Percentiles rank a stretch among this genome's conserved stretches.
These are phyloP conservation scores for Leishmania guyanensis DNA, from an alignment of 208 protist species.

Conservation along the genomic window DNA sequence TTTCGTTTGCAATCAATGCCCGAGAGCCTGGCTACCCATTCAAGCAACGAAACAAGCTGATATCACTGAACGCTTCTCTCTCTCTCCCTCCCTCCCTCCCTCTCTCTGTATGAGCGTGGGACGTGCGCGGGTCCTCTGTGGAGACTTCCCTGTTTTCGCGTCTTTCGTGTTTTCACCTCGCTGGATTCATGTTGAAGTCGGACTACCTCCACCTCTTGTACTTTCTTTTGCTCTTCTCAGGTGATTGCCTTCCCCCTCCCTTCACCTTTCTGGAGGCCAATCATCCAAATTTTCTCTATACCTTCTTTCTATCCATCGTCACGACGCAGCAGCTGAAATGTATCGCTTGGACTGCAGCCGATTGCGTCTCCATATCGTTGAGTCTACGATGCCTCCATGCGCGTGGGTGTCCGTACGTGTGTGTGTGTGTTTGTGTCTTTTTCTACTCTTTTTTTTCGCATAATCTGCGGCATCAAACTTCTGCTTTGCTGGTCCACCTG, in stretches of 20 bases:
- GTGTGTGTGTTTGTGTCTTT: not conserved
- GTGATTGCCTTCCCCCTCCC: not conserved
- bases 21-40: too few relatives aligned
- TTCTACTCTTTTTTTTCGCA: slow-evolving; percentile 4
- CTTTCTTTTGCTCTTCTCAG: not conserved
- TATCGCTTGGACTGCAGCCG: too few relatives aligned
- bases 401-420: not conserved
- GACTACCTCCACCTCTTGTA: not conserved
- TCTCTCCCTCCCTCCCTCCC: not conserved
- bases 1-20: too few relatives aligned
- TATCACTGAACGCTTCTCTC: not conserved
- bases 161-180: too few relatives aligned
- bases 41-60: too few relatives aligned
- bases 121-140: too few relatives aligned
- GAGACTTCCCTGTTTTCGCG: too few relatives aligned
- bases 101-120: not conserved
- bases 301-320: not conserved
- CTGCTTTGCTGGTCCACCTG: not conserved
- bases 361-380: not conserved
- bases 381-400: too few relatives aligned
- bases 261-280: too few relatives aligned
- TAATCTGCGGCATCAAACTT: too few relatives aligned
- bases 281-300: not conserved
- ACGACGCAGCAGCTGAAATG: too few relatives aligned
- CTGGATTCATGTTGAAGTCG: too few relatives aligned